Evolutionary conservation across 1,284 basidiomycete species (phyloP), one percentile per base, ranked within the genome.

Genomic region (Ustilago xerochloae): DNA sequence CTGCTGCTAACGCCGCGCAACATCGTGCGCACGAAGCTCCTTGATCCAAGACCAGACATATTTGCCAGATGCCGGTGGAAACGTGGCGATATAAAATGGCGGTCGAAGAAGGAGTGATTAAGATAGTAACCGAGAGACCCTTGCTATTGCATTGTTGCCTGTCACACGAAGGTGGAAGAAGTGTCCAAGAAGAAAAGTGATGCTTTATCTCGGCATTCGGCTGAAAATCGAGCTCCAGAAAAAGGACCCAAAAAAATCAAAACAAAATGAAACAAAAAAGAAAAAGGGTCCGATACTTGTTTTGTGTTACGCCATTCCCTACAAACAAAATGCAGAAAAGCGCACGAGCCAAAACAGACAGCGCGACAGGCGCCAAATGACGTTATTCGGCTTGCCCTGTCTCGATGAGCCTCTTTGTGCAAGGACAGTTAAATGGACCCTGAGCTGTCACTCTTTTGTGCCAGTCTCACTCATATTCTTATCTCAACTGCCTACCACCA

Each of bases 291-390:
- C n/a, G n/a, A n/a, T n/a, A n/a, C n/a, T n/a, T n/a, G n/a, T n/a
- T n/a, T n/a, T n/a, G n/a, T 50, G 48, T 50, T 50, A 50, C 32
- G 18, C 16, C 32, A 20, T 1, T 4, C n/a, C 0, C 15, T n/a
- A 20, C 18, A 22, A 35, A 45, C n/a, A 51, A 29, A 9, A 6
- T 30, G n/a, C 5, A n/a, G n/a, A 18, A 6, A 28, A 6, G 28
- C 22, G 52, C 61, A 56, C 61, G 61, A 50, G 61, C 61, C 53
- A 60, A 32, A 51, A 13, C 12, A 13, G 35, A 39, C 10, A 20
- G 41, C 20, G 41, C 38, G n/a, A n/a, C n/a, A n/a, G n/a, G n/a
- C 49, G 62, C 49, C n/a, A 8, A 53, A 50, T 64, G 62, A 64
- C 62, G 62, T 64, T 51, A 57, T 56, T 10, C 4, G 33, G 28